A percentile compares a stretch with the other conserved stretches of the same genome.
Evolutionary conservation across 768 basidiomycete species (phyloP).

Genomic region (Leucosporidium creatinivorum): DNA sequence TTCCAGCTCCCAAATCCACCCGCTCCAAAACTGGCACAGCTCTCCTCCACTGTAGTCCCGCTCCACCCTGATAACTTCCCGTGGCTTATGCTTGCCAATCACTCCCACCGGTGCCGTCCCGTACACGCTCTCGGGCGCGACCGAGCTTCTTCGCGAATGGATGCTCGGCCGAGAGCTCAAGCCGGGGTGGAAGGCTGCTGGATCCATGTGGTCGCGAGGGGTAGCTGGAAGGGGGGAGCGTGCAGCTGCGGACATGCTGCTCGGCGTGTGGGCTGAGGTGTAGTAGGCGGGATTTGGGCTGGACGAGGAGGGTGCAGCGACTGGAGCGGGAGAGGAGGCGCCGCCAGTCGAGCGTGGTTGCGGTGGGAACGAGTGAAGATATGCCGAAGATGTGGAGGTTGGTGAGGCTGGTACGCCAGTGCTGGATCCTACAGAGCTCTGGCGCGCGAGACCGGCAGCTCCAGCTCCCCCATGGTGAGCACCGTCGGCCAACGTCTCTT

Average conservation of each 20-base stretch:
- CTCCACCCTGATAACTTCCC: constrained; percentile 85
- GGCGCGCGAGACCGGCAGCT: neutral
- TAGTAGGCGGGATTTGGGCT: neutral
- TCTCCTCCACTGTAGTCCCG: constrained; percentile 91
- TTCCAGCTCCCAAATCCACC: constrained; percentile 86
- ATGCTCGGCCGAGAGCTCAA: neutral
- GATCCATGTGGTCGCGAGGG: neutral
- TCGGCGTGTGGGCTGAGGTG: neutral
- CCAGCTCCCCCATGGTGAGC: neutral
- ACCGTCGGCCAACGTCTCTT: neutral
- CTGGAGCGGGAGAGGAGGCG: neutral
- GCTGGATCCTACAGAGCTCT: neutral
- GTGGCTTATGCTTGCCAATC: constrained; percentile 80
- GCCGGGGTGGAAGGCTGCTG: neutral
- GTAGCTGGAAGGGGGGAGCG: neutral
- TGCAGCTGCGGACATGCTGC: neutral
- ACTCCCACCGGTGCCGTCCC: constrained; percentile 73
- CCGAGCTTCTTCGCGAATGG: constrained; percentile 5
- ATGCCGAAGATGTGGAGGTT: neutral
- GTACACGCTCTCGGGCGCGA: constrained; percentile 21
- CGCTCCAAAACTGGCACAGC: constrained; percentile 76
- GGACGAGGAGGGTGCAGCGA: neutral
- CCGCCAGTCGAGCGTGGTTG: neutral
- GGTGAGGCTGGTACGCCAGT: neutral
- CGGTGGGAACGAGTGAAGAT: neutral